Evolutionary conservation across 257 asterid species (phyloP), one percentile per base, ranked within the genome.

Genomic region (Solanum chmielewskii): DNA sequence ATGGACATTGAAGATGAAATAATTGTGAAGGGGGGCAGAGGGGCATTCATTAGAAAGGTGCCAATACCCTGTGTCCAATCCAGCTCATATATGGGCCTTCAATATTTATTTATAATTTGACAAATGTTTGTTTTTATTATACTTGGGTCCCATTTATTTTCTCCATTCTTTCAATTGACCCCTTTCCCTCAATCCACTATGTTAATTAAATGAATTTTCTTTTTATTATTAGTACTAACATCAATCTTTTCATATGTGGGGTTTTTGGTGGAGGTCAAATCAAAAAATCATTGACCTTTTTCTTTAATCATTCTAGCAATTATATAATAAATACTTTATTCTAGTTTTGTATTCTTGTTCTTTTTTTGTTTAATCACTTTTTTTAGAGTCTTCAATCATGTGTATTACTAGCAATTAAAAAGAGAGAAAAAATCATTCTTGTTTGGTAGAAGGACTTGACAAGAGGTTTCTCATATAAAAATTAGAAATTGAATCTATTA

Each of bases 1-100:
- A 49, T 21, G 11, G 69, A 18, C 85, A 81, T 49, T 81, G 69
- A 81, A 49, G 85, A 47, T 31, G 70, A 81, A 81, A 81, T 81
- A 49, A 81, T 71, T 78, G 66, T 78, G 84, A 49, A 25, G 82
- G 85, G 85, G 45, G 69, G 69, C 85, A 81, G 85, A 81, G 69
- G 85, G 85, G 70, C 85, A 81, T 81, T 81, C 85, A 81, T 49
- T 81, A 49, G 85, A 81, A 49, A 81, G 69, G 31, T 81, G 85
- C 69, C 85, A 81, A 81, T 81, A 81, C 31, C 73, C 37, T 35
- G 62, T 77, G 84, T 60, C 91, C 81, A 60, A 62, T 85, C 90
- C 91, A 89, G 90, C 90, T 88, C 81, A 90, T 84, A 20, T 14
- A 86, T 83, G 90, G 89, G 82, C 87, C 86, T 68, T 41, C 68